Conservation (phyloP, 129 eudicot genomes). For the Daucus carota region DH1_v3.0 NC_030386.2:26092501-26093000, state of each 20-base stretch:
- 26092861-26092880: conserved; percentile 16
- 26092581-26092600: conserved; percentile 11
- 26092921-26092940: conserved; percentile 30
- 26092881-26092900: conserved; percentile 20
- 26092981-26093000: neutral
- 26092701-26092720: conserved; percentile 30
- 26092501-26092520: conserved; percentile 20
- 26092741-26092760: conserved; percentile 35
- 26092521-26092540: conserved; percentile 33
- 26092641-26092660: conserved; percentile 24
- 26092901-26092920: conserved; percentile 44
- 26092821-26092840: conserved; percentile 33
- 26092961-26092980: conserved; percentile 1
- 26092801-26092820: conserved; percentile 32
- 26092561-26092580: conserved; percentile 21
- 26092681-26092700: conserved; percentile 27
- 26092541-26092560: conserved; percentile 31
- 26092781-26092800: conserved; percentile 28
- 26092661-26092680: conserved; percentile 24
- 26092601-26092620: conserved; percentile 3
- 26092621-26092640: conserved; percentile 11
- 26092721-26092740: conserved; percentile 28
- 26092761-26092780: conserved; percentile 35
- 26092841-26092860: conserved; percentile 24
- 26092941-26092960: conserved; percentile 11